phyloP scores from a whole-genome alignment of 371 early-diverging fungal species.

The Coemansia sp. region DNA sequence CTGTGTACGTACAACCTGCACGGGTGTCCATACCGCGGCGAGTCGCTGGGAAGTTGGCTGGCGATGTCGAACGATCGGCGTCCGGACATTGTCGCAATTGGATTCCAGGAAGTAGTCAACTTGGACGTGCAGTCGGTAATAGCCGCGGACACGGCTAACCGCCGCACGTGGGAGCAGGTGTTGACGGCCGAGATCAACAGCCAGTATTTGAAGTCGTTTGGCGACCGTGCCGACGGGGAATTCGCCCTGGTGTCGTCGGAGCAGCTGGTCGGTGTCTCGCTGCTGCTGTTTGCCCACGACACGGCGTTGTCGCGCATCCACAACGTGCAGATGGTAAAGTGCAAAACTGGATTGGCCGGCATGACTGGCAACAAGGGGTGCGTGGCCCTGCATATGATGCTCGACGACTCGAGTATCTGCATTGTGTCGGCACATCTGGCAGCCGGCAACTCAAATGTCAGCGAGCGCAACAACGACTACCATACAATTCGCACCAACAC shows the following conservation, averaged over 20 bases:
- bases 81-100: constrained; percentile 85
- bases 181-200: constrained; percentile 60
- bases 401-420: constrained; percentile 82
- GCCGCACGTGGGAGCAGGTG: constrained; percentile 65
- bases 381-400: constrained; percentile 81
- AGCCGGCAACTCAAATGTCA: constrained; percentile 77
- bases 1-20: constrained; percentile 88
- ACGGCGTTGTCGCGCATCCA: constrained; percentile 70
- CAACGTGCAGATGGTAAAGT: constrained; percentile 74
- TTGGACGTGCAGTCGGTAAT: constrained; percentile 83
- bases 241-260: constrained; percentile 80
- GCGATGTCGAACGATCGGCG: constrained; percentile 32
- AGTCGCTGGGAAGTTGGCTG: constrained; percentile 44
- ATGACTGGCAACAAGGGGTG: constrained; percentile 90
- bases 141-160: constrained; percentile 70
- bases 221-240: constrained; percentile 35
- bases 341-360: constrained; percentile 84
- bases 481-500: constrained; percentile 74
- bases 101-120: constrained; percentile 95
- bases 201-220: constrained; percentile 44
- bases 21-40: constrained; percentile 63
- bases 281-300: constrained; percentile 77
- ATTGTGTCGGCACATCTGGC: constrained; percentile 94
- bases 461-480: constrained; percentile 86
- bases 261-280: constrained; percentile 84